Base-by-base conservation (phyloP, 495 filamentous ascomycete genomes). In the Letharia lupina region DNA sequence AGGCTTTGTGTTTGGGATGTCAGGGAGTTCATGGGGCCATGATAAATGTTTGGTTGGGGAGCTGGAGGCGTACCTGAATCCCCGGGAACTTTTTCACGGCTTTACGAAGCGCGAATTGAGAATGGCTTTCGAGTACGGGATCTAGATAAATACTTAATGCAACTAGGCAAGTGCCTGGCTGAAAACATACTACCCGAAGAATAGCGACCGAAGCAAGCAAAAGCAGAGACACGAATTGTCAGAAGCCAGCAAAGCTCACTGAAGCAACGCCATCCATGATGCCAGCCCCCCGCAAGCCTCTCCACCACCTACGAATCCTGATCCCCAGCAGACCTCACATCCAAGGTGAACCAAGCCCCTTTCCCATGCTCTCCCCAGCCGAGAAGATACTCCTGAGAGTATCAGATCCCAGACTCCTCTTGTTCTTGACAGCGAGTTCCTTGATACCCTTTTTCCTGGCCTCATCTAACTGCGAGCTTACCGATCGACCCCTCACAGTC, bases 1-100 rank as follows among this genome's bases (percentile, higher is more conserved):
- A 82, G 86, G 69, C 78, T 98, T 42, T 81, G 92, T 72, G 85
- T 97, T 13, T 98, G 92, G 92, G 94, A 98, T 81, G 90, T 91
- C 47, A 83, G 87, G 64, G 82, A 79, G 0, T 71, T 84, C 23
- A 90, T 91, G 82, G 75, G 77, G 16, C 52, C 41, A 40, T 62
- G 50, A 66, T 8, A 7, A 28, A 39, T 20, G 18, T 8, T 18
- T 40, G 28, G 6, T 5, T 18, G 3, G 12, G 10, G 1, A 23
- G 2, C 45, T 8, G 48, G 39, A 56, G 23, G 50, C 40, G 42
- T 50, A 57, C 40, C 37, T 44, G 37, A 28, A 40, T 8, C 2
- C 11, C 41, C 6, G 9, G 47, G 16, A 6, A 10, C 20, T 39
- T 59, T 1, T 9, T 39, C 54, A 48, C 37, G 33, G 20, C 40